These are phyloP conservation scores for Cyberlindnera saturnus DNA, from an alignment of 805 yeast genomes.

Conservation along the genomic window DNA sequence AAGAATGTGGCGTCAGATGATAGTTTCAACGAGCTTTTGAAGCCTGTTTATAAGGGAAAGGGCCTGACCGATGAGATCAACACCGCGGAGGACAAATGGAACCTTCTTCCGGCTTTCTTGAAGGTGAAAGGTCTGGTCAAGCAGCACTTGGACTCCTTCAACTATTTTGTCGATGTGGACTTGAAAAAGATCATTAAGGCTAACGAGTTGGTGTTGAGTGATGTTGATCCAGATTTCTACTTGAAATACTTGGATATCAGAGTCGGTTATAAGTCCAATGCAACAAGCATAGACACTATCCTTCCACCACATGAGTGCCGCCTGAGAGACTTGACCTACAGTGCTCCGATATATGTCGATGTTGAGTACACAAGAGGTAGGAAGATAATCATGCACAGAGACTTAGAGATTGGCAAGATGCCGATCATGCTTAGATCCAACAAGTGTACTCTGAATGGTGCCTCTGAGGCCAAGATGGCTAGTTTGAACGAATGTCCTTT, in stretches of 20 bases:
- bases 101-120: conserved; percentile 88
- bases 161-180: conserved; percentile 91
- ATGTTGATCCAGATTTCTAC: conserved; percentile 96
- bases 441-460: conserved; percentile 80
- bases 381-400: conserved; percentile 82
- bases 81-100: conserved; percentile 96
- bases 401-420: conserved; percentile 94
- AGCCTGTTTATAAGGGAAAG: conserved; percentile 84
- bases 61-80: conserved; percentile 78
- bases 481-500: conserved; percentile 86
- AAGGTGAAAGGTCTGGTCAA: conserved; percentile 95
- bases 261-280: conserved; percentile 74
- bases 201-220: conserved; percentile 81
- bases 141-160: conserved; percentile 97
- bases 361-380: conserved; percentile 96
- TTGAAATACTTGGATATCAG: conserved; percentile 89
- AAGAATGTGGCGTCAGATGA: conserved; percentile 38
- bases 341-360: conserved; percentile 94
- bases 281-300: conserved; percentile 48
- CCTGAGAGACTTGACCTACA: conserved; percentile 85
- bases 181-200: conserved; percentile 89
- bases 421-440: conserved; percentile 96
- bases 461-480: conserved; percentile 82
- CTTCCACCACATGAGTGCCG: conserved; percentile 94
- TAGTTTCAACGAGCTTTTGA: conserved; percentile 67